Evolutionary conservation across 2,329 filamentous ascomycete genomes (phyloP).

Genomic region (Ophiognomonia clavigignenti-juglandacearum): DNA sequence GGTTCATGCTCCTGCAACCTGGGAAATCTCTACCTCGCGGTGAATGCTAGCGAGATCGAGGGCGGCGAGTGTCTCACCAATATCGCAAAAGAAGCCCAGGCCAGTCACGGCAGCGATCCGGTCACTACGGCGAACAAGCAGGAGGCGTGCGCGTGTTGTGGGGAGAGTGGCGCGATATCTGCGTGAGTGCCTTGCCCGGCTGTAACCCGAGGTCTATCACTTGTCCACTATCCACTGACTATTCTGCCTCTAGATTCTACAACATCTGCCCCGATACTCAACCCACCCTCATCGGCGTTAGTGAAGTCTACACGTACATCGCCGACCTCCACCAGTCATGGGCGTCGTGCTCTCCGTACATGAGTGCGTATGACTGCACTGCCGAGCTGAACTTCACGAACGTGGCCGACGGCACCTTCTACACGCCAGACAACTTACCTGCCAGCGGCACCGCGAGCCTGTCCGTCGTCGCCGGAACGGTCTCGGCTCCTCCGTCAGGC

Average conservation of each 20-base stretch:
- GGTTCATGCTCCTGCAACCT: slow-evolving; percentile 33
- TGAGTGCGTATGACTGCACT: slow-evolving; percentile 21
- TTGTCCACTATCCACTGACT: background rate
- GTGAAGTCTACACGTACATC: background rate
- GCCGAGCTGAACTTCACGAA: slow-evolving; percentile 19
- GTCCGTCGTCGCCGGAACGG: slow-evolving; percentile 24
- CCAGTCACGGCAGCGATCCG: slow-evolving; percentile 20
- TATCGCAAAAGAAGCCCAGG: slow-evolving; percentile 14
- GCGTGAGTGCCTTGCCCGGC: too few species aligned
- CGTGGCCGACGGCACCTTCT: slow-evolving; percentile 18
- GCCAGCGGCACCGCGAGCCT: slow-evolving; percentile 27
- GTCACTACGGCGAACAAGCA: slow-evolving; percentile 18
- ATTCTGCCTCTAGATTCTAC: slow-evolving; percentile 19
- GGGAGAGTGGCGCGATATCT: slow-evolving; percentile 29
- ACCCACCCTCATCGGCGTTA: slow-evolving; percentile 1
- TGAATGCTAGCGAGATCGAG: slow-evolving; percentile 9
- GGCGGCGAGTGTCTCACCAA: slow-evolving; percentile 15
- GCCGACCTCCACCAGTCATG: background rate
- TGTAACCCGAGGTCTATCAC: too few species aligned
- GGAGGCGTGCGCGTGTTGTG: slow-evolving; percentile 29
- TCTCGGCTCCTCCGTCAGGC: slow-evolving; percentile 29
- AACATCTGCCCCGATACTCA: slow-evolving; percentile 29
- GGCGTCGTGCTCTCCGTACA: slow-evolving; percentile 19
- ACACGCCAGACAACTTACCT: slow-evolving; percentile 20
- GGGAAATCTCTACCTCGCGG: slow-evolving; percentile 24